Percentiles rank a stretch among this genome's conserved stretches.
These are phyloP conservation scores for Cystofilobasidium capitatum DNA, from an alignment of 768 basidiomycete species.

Conservation along the genomic window DNA sequence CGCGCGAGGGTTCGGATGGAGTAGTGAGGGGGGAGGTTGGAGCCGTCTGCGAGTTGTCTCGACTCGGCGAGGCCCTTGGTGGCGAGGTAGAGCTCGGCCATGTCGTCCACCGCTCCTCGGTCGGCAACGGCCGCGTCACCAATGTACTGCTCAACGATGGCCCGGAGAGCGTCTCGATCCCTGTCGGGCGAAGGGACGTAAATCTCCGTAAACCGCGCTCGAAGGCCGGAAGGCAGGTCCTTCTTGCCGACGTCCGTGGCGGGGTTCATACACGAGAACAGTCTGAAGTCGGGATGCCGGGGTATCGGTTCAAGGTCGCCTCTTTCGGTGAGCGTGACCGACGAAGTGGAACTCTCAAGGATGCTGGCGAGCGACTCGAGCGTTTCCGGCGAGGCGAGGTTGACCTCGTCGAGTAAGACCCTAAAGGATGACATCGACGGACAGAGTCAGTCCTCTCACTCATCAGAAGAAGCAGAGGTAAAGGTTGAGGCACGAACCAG, in stretches of 20 bases:
- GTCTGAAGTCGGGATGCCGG: constrained; percentile 86
- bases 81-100: constrained; percentile 78
- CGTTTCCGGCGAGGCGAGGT: constrained; percentile 86
- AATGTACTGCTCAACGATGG: constrained; percentile 81
- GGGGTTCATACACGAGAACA: constrained; percentile 99
- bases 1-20: constrained; percentile 93
- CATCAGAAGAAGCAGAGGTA: neutral
- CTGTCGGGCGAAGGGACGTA: constrained; percentile 90
- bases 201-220: constrained; percentile 86
- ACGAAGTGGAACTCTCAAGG: constrained; percentile 71
- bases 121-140: constrained; percentile 73
- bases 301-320: constrained; percentile 80
- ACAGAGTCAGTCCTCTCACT: neutral
- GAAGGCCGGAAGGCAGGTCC: constrained; percentile 82
- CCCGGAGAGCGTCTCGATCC: constrained; percentile 77
- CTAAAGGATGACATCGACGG: constrained; percentile 41
- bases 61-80: constrained; percentile 65
- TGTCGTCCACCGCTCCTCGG: constrained; percentile 73
- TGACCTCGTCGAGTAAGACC: constrained; percentile 93
- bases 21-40: constrained; percentile 86
- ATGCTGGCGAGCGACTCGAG: constrained; percentile 85
- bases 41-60: constrained; percentile 79
- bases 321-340: constrained; percentile 85
- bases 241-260: constrained; percentile 98
- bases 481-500: constrained; percentile 55